Conservation (phyloP, 202 grass and related monocot genomes). For the Dendrocalamus latiflorus region DNA sequence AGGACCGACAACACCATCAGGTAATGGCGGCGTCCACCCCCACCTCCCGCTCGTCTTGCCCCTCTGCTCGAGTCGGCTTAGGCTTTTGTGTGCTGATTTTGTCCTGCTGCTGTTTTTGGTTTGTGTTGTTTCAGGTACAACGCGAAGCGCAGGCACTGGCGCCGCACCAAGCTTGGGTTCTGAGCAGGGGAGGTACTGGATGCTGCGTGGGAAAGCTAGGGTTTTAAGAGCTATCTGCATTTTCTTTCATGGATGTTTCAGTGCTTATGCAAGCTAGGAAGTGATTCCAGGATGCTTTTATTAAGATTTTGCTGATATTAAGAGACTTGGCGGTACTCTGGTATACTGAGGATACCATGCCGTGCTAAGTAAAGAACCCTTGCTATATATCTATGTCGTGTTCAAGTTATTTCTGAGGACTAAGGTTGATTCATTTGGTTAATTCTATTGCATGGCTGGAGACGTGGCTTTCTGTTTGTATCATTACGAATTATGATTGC, state of each 20-base stretch:
- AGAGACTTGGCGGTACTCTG: not conserved
- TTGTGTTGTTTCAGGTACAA: conserved; percentile 57
- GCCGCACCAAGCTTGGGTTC: conserved; percentile 94
- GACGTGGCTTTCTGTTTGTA: not conserved
- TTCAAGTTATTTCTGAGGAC: not conserved
- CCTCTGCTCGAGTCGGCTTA: not conserved
- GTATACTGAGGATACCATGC: conserved; percentile 28
- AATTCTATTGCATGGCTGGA: not conserved
- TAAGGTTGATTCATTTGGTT: not conserved
- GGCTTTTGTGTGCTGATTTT: not conserved
- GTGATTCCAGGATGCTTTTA: conserved; percentile 33
- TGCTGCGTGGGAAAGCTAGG: not conserved
- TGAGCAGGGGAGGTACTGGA: conserved; percentile 22
- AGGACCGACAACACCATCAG: conserved; percentile 95
- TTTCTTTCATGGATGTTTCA: conserved; percentile 15
- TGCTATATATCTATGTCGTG: not conserved
- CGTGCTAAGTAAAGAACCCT: conserved; percentile 22
- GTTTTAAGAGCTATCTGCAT: conserved; percentile 28
- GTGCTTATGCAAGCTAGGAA: conserved; percentile 36
- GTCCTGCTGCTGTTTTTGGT: not conserved
- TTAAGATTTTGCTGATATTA: conserved; percentile 9
- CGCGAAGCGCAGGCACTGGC: conserved; percentile 96
- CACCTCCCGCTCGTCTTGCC: not conserved
- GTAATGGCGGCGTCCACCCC: not conserved
- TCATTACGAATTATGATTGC: not conserved